Evolutionary conservation across 1,139 yeast species (phyloP).

Genomic region (Geotrichum candidum): DNA sequence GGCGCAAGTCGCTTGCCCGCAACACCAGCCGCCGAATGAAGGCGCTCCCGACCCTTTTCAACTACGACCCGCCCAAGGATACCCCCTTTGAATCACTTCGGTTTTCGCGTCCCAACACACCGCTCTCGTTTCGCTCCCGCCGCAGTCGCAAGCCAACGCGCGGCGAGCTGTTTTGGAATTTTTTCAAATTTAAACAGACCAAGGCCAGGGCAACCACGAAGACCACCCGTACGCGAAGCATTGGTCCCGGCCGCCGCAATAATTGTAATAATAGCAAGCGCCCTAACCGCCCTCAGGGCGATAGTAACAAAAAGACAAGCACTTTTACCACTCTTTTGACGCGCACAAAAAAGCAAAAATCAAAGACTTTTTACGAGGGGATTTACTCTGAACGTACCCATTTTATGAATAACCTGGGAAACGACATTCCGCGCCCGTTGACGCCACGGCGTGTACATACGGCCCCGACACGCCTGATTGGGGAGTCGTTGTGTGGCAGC

Average conservation of each 20-base stretch:
- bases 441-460: conserved; percentile 13
- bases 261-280: not conserved
- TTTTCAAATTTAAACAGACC: not conserved
- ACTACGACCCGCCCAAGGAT: conserved; percentile 11
- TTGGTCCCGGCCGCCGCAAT: not conserved
- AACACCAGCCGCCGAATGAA: conserved; percentile 3
- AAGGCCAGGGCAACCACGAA: not conserved
- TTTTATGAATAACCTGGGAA: conserved; percentile 1
- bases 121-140: not conserved
- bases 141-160: not conserved
- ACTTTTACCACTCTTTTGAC: not conserved
- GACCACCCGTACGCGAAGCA: not conserved
- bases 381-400: conserved; percentile 9
- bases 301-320: not conserved
- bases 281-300: not conserved
- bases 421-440: conserved; percentile 9
- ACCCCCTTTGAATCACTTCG: not conserved
- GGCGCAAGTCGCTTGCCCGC: not conserved
- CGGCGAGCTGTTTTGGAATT: not conserved
- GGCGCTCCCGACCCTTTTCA: conserved; percentile 5
- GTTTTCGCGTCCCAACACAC: not conserved
- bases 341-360: not conserved
- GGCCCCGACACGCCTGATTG: conserved; percentile 2
- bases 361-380: conserved; percentile 11
- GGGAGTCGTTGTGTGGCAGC: not conserved